Conservation (phyloP, 2,329 filamentous ascomycete species). For the Ceratocystis huliohia region DNA sequence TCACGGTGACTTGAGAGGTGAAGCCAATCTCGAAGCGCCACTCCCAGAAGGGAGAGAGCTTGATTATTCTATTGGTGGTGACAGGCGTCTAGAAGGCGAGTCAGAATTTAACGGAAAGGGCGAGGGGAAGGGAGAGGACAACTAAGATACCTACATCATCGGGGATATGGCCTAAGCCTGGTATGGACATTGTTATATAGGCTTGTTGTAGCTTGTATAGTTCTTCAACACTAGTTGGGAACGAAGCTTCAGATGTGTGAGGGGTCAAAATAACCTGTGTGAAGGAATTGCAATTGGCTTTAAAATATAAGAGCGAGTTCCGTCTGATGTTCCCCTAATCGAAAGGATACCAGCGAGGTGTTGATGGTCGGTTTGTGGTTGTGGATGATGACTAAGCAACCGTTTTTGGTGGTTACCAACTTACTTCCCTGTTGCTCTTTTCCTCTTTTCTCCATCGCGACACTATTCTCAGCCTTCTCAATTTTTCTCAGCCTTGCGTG, state of each 20-base stretch:
- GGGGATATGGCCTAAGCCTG: constrained; percentile 57
- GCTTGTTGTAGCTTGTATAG: not conserved
- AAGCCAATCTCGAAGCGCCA: constrained; percentile 64
- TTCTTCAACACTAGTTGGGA: not conserved
- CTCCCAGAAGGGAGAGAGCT: constrained; percentile 54
- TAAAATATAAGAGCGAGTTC: not conserved
- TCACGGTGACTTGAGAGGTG: constrained; percentile 32
- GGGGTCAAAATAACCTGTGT: too few relatives aligned
- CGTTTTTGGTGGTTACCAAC: not conserved
- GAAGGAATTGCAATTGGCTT: too few relatives aligned
- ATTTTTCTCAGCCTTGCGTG: constrained; percentile 14
- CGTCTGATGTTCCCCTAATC: not conserved
- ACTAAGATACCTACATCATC: constrained; percentile 36
- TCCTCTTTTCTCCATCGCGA: constrained; percentile 7
- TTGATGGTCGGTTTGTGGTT: not conserved
- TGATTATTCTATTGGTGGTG: constrained; percentile 34
- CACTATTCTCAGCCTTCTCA: constrained; percentile 13
- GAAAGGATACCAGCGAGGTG: not conserved
- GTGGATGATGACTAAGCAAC: constrained; percentile 7
- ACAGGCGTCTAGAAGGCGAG: constrained; percentile 4
- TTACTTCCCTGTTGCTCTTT: not conserved
- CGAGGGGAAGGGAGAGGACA: constrained; percentile 23
- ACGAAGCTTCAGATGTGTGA: not conserved
- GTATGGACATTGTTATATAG: constrained; percentile 50
- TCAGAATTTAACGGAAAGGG: not conserved